Percentiles rank a stretch among this genome's conserved stretches.
These are phyloP conservation scores for Talaromyces piceae DNA, from an alignment of 2,329 filamentous ascomycete species.

Conservation along the genomic window DNA sequence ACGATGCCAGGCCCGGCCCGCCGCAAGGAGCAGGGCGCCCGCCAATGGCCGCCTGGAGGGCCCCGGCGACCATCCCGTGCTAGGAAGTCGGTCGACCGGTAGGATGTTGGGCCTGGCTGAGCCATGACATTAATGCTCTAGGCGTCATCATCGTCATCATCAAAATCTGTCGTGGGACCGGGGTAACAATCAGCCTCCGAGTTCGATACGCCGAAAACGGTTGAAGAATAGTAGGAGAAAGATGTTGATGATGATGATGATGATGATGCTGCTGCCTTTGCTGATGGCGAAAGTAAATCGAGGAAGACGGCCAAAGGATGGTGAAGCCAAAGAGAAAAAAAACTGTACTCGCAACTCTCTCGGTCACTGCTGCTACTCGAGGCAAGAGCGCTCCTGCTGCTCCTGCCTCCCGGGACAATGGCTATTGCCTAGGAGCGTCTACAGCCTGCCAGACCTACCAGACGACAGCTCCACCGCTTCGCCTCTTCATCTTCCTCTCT, in stretches of 20 bases:
- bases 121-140: too few species aligned
- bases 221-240: too few species aligned
- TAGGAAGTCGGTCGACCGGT: background rate
- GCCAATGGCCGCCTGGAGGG: background rate
- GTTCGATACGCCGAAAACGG: too few species aligned
- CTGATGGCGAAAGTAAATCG: background rate
- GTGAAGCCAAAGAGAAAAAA: background rate
- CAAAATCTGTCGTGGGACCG: too few species aligned
- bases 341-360: background rate
- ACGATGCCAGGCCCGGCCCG: constrained; percentile 10
- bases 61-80: background rate
- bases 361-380: background rate
- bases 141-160: too few species aligned
- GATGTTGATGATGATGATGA: background rate
- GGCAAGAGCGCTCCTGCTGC: constrained; percentile 7
- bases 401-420: background rate
- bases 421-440: too few species aligned
- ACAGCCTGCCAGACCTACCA: too few species aligned
- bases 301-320: background rate
- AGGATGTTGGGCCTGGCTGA: background rate
- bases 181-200: too few species aligned
- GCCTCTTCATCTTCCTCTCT: too few species aligned
- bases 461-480: too few species aligned
- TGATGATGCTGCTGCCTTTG: background rate
- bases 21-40: constrained; percentile 8